Base-by-base conservation (phyloP, 2,329 filamentous ascomycete genomes). In the Colletotrichum sp. region DNA sequence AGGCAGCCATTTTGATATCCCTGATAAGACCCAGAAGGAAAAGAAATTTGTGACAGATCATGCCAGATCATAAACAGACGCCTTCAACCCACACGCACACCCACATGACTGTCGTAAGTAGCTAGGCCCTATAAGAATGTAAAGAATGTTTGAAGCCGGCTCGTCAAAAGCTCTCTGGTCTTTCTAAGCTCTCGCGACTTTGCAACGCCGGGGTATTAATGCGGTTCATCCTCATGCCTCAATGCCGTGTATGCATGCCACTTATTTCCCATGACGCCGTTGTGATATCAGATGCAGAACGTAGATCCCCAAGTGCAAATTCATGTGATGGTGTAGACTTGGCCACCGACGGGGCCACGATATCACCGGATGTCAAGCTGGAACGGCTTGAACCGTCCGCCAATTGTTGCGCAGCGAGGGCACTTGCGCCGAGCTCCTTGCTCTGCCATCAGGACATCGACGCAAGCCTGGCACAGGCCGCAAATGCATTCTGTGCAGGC, bases 401-500 rank as follows among this genome's bases (percentile, higher is more conserved):
- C 95, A 78, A 96, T 93, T 52, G 93, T 95, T 71, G 93, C 93
- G 83, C 95, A 97, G 78, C 93, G 90, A 74, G 95, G 95, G 86
- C 95, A 97, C 83, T 94, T 95, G 81, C 94, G 91, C 77, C 94
- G 87, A 15, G 94, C 94, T 67, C 94, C 92, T 83, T 95, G 94
- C 83, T 95, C 94, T 79, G 91, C 91, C 85, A 95, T 93, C 71
- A 96, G 88, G 39, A 95, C 92, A 81, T 96, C 94, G 74, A 98
- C 95, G 81, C 96, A 99, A 75, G 95, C 92, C 78, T 94, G 92
- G 84, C 97, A 99, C 66, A 99, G 90, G 18, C 96, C 96, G 83
- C 95, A 98, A 78, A 99, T 98, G 84, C 97, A 99, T 84, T 98
- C 96, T 2, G 96, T 98, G 84, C 96, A 99, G 26, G 96, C 96